A percentile compares a stretch with the other conserved stretches of the same genome.
These are phyloP conservation scores for Colletotrichum chrysophilum DNA, from an alignment of 2,329 filamentous ascomycete species.

Conservation along the genomic window DNA sequence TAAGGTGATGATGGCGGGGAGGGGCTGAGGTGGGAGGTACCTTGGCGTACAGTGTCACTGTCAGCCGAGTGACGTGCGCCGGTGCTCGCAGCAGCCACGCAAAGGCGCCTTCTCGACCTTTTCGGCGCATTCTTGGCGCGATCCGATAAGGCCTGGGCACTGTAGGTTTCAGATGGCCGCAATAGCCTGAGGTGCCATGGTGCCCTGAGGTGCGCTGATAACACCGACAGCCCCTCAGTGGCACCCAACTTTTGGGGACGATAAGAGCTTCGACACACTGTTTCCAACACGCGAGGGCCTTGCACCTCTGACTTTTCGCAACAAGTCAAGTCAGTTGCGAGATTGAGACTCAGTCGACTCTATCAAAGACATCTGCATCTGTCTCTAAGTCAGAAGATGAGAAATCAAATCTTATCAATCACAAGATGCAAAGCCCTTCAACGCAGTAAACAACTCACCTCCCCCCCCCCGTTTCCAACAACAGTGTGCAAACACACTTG, in stretches of 20 bases:
- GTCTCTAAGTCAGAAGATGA: neutral
- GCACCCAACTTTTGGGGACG: neutral
- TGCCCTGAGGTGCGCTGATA: neutral
- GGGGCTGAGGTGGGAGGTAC: neutral
- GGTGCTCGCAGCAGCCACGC: neutral
- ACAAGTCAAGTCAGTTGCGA: neutral
- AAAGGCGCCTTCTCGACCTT: neutral
- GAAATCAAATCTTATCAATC: neutral
- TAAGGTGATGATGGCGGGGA: neutral
- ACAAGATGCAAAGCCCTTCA: neutral
- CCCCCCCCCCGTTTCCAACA: neutral
- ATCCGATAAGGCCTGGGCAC: neutral
- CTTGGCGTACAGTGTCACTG: neutral
- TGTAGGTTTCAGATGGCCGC: conserved; percentile 10
- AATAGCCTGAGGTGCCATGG: too few relatives aligned
- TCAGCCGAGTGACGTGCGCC: neutral
- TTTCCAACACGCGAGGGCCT: neutral
- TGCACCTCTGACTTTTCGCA: conserved; percentile 15
- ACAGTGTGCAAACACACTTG: neutral
- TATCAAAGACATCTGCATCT: neutral
- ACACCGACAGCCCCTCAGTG: neutral
- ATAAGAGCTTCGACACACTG: conserved; percentile 5
- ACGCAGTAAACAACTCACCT: neutral
- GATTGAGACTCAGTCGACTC: neutral
- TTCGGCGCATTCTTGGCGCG: neutral